Evolutionary conservation across 1,139 yeast species (phyloP).

Genomic region (Kurtzmaniella natalensis): DNA sequence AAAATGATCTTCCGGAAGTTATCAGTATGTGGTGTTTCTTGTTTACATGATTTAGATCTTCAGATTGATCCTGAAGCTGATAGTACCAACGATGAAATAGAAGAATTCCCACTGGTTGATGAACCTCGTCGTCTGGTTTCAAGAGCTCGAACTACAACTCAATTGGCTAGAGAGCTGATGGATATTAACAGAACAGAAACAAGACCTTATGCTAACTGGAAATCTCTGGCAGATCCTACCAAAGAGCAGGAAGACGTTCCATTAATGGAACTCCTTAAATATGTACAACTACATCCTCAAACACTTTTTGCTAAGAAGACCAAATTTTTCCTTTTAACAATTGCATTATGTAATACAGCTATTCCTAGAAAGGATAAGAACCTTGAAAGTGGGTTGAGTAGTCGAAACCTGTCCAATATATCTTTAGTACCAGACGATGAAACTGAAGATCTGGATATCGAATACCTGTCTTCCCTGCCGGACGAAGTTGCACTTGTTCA

Average conservation of each 20-base stretch:
- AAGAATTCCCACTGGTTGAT: neutral
- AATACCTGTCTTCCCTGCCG: slow-evolving; percentile 92
- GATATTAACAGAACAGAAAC: slow-evolving; percentile 20
- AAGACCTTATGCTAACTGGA: slow-evolving; percentile 30
- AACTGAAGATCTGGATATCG: slow-evolving; percentile 45
- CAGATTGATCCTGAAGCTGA: slow-evolving; percentile 11
- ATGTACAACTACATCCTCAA: slow-evolving; percentile 69
- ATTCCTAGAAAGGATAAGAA: slow-evolving; percentile 51
- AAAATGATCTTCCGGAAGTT: slow-evolving; percentile 82
- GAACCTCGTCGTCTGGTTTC: neutral
- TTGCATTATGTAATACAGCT: slow-evolving; percentile 89
- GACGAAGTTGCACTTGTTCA: slow-evolving; percentile 91
- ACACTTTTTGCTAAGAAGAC: slow-evolving; percentile 69
- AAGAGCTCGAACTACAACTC: slow-evolving; percentile 16
- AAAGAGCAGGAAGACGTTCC: slow-evolving; percentile 22
- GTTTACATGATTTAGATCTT: slow-evolving; percentile 76
- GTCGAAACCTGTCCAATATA: slow-evolving; percentile 9
- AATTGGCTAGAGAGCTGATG: slow-evolving; percentile 29
- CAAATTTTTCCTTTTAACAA: slow-evolving; percentile 69
- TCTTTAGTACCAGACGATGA: slow-evolving; percentile 13
- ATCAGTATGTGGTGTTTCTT: slow-evolving; percentile 81
- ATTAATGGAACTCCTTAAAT: slow-evolving; percentile 57
- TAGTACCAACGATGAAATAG: neutral
- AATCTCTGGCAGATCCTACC: slow-evolving; percentile 35
- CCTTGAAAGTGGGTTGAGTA: slow-evolving; percentile 7